Evolutionary conservation across 2,329 filamentous ascomycete genomes (phyloP).

Genomic region (Xylogone sp.): DNA sequence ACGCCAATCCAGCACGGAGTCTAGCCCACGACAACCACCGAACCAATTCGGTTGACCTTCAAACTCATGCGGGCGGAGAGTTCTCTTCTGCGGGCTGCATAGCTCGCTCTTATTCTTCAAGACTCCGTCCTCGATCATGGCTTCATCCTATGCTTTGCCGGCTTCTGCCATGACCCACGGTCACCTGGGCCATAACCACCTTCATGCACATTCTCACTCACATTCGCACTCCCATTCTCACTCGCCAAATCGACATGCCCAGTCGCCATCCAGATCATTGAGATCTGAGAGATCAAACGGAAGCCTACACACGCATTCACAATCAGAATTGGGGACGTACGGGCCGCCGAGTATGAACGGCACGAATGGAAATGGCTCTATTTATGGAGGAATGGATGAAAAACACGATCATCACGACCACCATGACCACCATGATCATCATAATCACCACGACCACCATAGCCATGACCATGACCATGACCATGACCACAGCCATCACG

Average conservation of each 20-base stretch:
- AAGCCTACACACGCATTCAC: slow-evolving; percentile 23
- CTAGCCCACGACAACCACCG: background rate
- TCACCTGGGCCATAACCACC: too few relatives aligned
- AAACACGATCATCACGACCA: slow-evolving; percentile 7
- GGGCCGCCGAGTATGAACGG: background rate
- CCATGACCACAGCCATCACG: slow-evolving; percentile 10
- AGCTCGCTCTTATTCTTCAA: slow-evolving; percentile 13
- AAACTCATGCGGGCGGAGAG: slow-evolving; percentile 12
- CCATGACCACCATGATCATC: slow-evolving; percentile 6
- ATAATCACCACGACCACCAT: slow-evolving; percentile 8
- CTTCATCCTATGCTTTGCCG: slow-evolving; percentile 29
- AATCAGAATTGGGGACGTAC: slow-evolving; percentile 15
- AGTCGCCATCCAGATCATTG: slow-evolving; percentile 14
- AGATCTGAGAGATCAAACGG: slow-evolving; percentile 21
- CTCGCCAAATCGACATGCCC: slow-evolving; percentile 19
- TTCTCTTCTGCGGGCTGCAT: slow-evolving; percentile 10
- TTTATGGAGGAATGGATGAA: background rate
- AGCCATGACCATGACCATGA: slow-evolving; percentile 12
- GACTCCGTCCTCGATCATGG: slow-evolving; percentile 18
- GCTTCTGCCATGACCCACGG: slow-evolving; percentile 27
- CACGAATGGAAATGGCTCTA: background rate
- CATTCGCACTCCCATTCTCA: slow-evolving; percentile 33
- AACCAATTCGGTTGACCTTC: background rate
- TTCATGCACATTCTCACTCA: slow-evolving; percentile 30
- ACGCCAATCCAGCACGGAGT: background rate